These are phyloP conservation scores for Lindgomyces ingoldianus DNA, from an alignment of 495 filamentous ascomycete species.

Conservation along the genomic window DNA sequence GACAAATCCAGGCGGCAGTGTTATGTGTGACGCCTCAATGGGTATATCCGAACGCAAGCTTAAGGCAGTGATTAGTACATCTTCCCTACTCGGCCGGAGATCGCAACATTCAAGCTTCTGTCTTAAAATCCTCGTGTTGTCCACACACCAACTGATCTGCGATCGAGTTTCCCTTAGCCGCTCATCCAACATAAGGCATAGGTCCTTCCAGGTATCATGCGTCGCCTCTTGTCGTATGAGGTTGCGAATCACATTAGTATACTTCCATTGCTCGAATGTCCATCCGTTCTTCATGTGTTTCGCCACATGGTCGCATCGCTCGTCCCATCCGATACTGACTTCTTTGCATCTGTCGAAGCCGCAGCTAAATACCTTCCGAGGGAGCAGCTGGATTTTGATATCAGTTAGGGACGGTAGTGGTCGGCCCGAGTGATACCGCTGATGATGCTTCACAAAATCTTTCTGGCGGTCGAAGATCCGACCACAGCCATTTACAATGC, in stretches of 20 bases:
- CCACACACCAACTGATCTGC: constrained; percentile 31
- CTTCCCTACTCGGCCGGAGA: constrained; percentile 25
- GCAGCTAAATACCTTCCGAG: constrained; percentile 32
- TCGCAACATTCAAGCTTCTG: constrained; percentile 38
- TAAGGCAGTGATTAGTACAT: constrained; percentile 30
- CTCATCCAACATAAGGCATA: constrained; percentile 23
- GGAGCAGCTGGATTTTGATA: constrained; percentile 23
- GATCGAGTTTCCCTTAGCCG: constrained; percentile 22
- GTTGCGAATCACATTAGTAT: constrained; percentile 36
- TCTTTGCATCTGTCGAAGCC: constrained; percentile 36
- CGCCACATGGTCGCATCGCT: constrained; percentile 36
- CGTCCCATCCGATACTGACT: constrained; percentile 33
- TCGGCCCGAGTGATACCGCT: constrained; percentile 24
- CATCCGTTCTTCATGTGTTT: constrained; percentile 35
- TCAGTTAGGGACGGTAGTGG: constrained; percentile 28
- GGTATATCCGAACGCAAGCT: constrained; percentile 28
- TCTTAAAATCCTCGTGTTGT: constrained; percentile 28
- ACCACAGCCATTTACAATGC: constrained; percentile 24
- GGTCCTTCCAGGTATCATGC: constrained; percentile 34
- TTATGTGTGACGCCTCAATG: constrained; percentile 9
- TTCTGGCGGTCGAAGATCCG: constrained; percentile 32
- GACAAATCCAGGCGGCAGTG: constrained; percentile 26
- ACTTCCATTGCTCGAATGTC: constrained; percentile 31
- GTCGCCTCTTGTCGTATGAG: constrained; percentile 34
- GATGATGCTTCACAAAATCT: constrained; percentile 31